Evolutionary conservation across 441 rosid genomes (phyloP).

Genomic region (Erodium moschatum): DNA sequence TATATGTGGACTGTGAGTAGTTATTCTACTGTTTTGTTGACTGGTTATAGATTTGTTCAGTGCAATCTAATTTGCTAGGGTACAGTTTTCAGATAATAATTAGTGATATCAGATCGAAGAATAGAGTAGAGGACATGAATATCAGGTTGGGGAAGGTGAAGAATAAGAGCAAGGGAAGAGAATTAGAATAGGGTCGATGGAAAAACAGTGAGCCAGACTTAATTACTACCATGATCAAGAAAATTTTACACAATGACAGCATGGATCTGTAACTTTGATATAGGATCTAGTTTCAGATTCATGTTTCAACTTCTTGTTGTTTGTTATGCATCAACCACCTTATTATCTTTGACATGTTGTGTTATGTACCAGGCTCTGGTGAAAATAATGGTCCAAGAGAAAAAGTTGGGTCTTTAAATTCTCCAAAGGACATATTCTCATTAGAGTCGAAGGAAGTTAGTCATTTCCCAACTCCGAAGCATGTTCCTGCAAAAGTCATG

Average conservation of each 20-base stretch:
- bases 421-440: slow-evolving; percentile 32
- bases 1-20: slow-evolving; percentile 86
- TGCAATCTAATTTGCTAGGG: too few species aligned
- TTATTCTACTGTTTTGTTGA: slow-evolving; percentile 10
- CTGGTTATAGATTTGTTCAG: neutral
- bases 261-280: neutral
- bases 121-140: neutral
- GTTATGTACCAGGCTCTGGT: slow-evolving; percentile 45
- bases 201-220: too few species aligned
- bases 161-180: too few species aligned
- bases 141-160: too few species aligned
- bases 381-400: slow-evolving; percentile 43
- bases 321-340: neutral
- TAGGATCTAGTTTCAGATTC: neutral
- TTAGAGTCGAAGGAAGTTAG: slow-evolving; percentile 32
- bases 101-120: neutral
- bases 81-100: neutral
- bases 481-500: slow-evolving; percentile 22
- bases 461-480: slow-evolving; percentile 30
- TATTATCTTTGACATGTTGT: slow-evolving; percentile 20
- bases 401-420: slow-evolving; percentile 33
- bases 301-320: slow-evolving; percentile 5
- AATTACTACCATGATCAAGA: neutral
- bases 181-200: too few species aligned
- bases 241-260: neutral